phyloP scores from a whole-genome alignment of 1,139 yeast species.

The Yamadazyma songkhlaensis region DNA sequence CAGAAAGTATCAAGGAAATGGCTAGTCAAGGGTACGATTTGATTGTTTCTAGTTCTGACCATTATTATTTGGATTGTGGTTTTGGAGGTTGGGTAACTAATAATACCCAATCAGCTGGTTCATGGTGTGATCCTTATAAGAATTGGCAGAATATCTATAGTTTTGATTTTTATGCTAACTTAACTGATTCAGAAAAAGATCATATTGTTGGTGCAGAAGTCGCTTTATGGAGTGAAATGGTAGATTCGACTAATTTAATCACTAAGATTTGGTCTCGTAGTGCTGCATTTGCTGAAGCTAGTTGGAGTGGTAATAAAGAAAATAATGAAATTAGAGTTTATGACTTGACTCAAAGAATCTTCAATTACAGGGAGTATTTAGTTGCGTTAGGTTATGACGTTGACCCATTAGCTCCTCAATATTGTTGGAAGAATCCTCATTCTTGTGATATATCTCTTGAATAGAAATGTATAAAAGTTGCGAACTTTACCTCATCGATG shows the following conservation, averaged over 20 bases:
- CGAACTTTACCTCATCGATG: slow-evolving; percentile 14
- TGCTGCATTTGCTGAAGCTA: slow-evolving; percentile 46
- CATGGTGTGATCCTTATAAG: slow-evolving; percentile 53
- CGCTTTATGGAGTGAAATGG: slow-evolving; percentile 47
- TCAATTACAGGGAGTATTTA: slow-evolving; percentile 43
- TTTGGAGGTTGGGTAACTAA: slow-evolving; percentile 42
- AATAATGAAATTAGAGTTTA: slow-evolving; percentile 30
- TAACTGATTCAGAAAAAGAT: slow-evolving; percentile 29
- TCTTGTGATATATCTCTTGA: slow-evolving; percentile 28
- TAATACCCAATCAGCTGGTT: slow-evolving; percentile 42
- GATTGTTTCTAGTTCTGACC: slow-evolving; percentile 35
- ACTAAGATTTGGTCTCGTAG: slow-evolving; percentile 47
- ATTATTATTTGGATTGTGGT: slow-evolving; percentile 48
- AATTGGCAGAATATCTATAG: slow-evolving; percentile 44
- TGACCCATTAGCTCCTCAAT: slow-evolving; percentile 41
- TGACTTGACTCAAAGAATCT: slow-evolving; percentile 37
- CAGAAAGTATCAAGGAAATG: slow-evolving; percentile 25
- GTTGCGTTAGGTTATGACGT: slow-evolving; percentile 37
- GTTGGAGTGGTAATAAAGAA: slow-evolving; percentile 44
- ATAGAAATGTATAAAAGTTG: not conserved
- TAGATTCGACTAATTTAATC: slow-evolving; percentile 36
- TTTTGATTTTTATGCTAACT: slow-evolving; percentile 33
- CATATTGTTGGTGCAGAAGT: slow-evolving; percentile 46
- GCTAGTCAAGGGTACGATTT: slow-evolving; percentile 41
- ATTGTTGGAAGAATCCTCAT: slow-evolving; percentile 40